Evolutionary conservation across 2,329 filamentous ascomycete genomes (phyloP).

Genomic region (Apiospora marii): DNA sequence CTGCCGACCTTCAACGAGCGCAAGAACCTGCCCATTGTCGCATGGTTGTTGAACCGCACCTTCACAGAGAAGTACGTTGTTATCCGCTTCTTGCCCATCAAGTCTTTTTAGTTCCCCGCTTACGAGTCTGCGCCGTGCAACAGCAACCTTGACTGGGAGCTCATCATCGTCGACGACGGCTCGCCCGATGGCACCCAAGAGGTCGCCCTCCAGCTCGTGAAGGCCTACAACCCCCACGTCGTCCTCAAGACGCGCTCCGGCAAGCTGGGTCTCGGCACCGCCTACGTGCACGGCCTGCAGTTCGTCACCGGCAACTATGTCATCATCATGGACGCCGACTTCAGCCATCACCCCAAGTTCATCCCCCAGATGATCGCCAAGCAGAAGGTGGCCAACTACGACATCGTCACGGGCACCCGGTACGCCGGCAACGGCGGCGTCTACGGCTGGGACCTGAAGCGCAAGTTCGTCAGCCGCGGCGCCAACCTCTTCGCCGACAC

Average conservation of each 20-base stretch:
- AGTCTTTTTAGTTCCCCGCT: neutral
- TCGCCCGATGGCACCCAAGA: constrained; percentile 95
- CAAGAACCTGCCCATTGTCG: constrained; percentile 93
- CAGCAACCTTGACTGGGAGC: constrained; percentile 94
- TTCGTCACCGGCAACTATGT: constrained; percentile 93
- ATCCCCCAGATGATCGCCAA: constrained; percentile 90
- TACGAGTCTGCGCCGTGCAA: neutral
- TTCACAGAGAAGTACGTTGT: constrained; percentile 84
- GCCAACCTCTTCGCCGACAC: constrained; percentile 97
- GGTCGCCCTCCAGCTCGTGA: constrained; percentile 88
- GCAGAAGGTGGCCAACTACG: constrained; percentile 81
- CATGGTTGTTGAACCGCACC: constrained; percentile 90
- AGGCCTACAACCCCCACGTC: constrained; percentile 82
- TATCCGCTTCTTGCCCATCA: neutral
- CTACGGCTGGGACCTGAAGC: constrained; percentile 95
- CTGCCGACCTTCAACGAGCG: constrained; percentile 99
- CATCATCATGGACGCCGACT: constrained; percentile 99
- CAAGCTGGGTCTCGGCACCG: constrained; percentile 96
- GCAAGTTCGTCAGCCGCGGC: constrained; percentile 83
- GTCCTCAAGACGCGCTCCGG: constrained; percentile 87
- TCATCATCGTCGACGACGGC: constrained; percentile 98
- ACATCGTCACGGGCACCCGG: constrained; percentile 95
- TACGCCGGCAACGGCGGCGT: constrained; percentile 92
- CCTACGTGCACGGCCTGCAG: constrained; percentile 93
- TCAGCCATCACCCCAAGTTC: constrained; percentile 99